Base-by-base conservation (phyloP, 805 yeast genomes). In the Candida tammaniensis region DNA sequence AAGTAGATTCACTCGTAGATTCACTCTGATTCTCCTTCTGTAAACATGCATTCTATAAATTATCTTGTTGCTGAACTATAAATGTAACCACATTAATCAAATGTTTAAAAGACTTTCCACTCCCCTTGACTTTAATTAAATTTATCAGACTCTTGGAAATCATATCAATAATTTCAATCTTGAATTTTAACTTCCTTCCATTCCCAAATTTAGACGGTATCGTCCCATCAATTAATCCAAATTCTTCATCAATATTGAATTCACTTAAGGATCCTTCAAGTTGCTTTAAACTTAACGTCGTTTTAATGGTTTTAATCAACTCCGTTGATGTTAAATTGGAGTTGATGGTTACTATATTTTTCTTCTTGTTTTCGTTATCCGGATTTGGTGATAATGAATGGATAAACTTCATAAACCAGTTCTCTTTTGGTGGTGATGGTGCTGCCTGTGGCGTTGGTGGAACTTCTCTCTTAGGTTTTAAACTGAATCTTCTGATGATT, bases 261-360 rank as follows among this genome's bases (percentile, higher is more conserved):
- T 59, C 56, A 12, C 55, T 51, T 8, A 74, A 60, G 3, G 78
- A 61, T 0, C 80, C 80, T 49, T 74, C 79, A 34, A 70, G 61
- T 35, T 61, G 54, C 46, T 72, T 71, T 48, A 73, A 51, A 41
- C 62, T 64, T 34, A 74, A 51, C 6, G 72, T 72, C 33, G 59
- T 59, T 36, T 57, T 61, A 35, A 68, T 55, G 7, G 63, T 51
- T 17, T 60, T 42, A 38, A 58, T 52, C 28, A 68, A 56, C 17
- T 60, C 61, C 4, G 18, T 33, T 3, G 70, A 48, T 9, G 46
- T 41, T 27, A 66, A 49, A 3, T 42, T 30, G 2, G 70, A 58
- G 39, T 67, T 68, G 17, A 67, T 50, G 4, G 63, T 53, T 15
- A 48, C 49, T 11, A 64, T 49, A 38, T 59, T 55, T 24, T 51